phyloP scores from a whole-genome alignment of 2,329 filamentous ascomycete species.

The Anthostomella pinea region DNA sequence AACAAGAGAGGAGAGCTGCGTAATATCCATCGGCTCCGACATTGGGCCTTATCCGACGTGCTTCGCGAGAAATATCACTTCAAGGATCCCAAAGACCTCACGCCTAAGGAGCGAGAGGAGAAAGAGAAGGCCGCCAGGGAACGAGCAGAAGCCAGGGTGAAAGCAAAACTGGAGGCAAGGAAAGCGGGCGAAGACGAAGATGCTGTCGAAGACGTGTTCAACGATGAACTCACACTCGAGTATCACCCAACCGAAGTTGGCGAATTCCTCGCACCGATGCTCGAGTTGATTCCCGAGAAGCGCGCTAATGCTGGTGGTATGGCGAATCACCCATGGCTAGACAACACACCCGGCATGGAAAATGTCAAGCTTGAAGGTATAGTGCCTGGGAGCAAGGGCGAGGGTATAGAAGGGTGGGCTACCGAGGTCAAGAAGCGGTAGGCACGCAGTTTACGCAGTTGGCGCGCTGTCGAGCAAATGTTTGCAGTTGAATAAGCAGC shows the following conservation, averaged over 20 bases:
- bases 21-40: constrained; percentile 92
- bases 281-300: constrained; percentile 83
- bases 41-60: constrained; percentile 93
- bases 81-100: constrained; percentile 72
- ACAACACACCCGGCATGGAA: constrained; percentile 87
- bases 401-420: constrained; percentile 93
- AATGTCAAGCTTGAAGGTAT: constrained; percentile 69
- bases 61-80: constrained; percentile 97
- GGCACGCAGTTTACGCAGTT: constrained; percentile 17
- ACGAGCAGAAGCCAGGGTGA: constrained; percentile 67
- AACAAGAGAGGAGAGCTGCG: constrained; percentile 95
- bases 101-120: constrained; percentile 38
- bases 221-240: constrained; percentile 27
- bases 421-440: constrained; percentile 82
- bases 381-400: constrained; percentile 76
- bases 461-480: too few relatives aligned
- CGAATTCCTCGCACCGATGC: constrained; percentile 85
- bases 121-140: constrained; percentile 29
- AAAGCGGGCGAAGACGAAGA: constrained; percentile 32
- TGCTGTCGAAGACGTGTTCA: constrained; percentile 29
- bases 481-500: too few relatives aligned
- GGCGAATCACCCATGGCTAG: constrained; percentile 79
- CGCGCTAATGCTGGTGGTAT: constrained; percentile 95
- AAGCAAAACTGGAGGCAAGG: constrained; percentile 32
- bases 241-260: constrained; percentile 51